Percentiles rank a stretch among this genome's conserved stretches.
Evolutionary conservation across 2,329 filamentous ascomycete genomes (phyloP).

Genomic region (Gaeumannomyces tritici): DNA sequence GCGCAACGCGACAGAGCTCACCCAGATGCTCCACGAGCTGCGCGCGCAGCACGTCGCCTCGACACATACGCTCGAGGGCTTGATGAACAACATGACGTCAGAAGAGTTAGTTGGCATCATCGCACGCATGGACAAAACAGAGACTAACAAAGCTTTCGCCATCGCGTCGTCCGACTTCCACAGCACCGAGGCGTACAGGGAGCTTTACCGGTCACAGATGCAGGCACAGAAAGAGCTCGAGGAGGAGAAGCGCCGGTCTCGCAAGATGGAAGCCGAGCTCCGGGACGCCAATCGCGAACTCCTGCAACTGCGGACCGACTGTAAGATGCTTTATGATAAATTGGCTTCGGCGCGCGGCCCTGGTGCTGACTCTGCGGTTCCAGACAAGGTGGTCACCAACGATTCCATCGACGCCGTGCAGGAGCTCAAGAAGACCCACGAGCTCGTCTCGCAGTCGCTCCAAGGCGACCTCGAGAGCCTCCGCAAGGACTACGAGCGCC

Average conservation of each 20-base stretch:
- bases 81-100: conserved; percentile 39
- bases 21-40: conserved; percentile 44
- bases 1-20: conserved; percentile 38
- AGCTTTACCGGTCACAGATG: conserved; percentile 38
- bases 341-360: background rate
- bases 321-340: conserved; percentile 26
- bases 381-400: conserved; percentile 28
- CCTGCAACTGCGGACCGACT: conserved; percentile 39
- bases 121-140: conserved; percentile 3
- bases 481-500: conserved; percentile 38
- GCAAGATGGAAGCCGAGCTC: conserved; percentile 36
- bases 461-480: conserved; percentile 47
- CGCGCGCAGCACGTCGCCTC: conserved; percentile 48
- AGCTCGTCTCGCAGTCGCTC: conserved; percentile 48
- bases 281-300: conserved; percentile 47
- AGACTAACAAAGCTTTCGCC: background rate
- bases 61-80: conserved; percentile 46
- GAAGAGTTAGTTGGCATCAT: conserved; percentile 42
- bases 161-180: conserved; percentile 10
- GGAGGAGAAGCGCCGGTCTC: conserved; percentile 29
- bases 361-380: conserved; percentile 9
- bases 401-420: conserved; percentile 45
- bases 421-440: conserved; percentile 49
- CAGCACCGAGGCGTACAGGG: conserved; percentile 38
- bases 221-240: conserved; percentile 37